A percentile compares a stretch with the other conserved stretches of the same genome.
phyloP scores from a whole-genome alignment of 1,139 yeast species.

The Blastobotrys persicus region DNA sequence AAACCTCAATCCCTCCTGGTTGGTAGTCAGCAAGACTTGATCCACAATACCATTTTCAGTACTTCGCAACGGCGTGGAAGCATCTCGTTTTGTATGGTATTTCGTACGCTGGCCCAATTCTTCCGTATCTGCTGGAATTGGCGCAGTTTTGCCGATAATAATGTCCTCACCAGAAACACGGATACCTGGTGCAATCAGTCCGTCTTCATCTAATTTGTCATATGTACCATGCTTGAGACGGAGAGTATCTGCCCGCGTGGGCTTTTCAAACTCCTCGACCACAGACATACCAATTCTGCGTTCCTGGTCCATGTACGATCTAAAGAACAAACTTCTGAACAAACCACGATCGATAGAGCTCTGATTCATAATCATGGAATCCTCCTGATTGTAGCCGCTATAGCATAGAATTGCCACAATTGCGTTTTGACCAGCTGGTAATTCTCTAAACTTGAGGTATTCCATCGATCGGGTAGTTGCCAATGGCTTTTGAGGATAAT shows the following conservation, averaged over 20 bases:
- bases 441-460: constrained; percentile 90
- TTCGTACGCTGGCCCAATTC: constrained; percentile 98
- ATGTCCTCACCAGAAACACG: constrained; percentile 99
- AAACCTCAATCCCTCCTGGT: constrained; percentile 95
- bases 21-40: constrained; percentile 93
- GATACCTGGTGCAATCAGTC: constrained; percentile 95
- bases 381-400: constrained; percentile 99
- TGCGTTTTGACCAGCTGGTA: constrained; percentile 99
- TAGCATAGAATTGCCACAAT: constrained; percentile 97
- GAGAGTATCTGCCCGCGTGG: constrained; percentile 89
- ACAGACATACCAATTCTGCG: constrained; percentile 98
- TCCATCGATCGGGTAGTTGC: constrained; percentile 99
- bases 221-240: constrained; percentile 97
- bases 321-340: constrained; percentile 90
- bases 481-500: constrained; percentile 98
- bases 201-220: constrained; percentile 97
- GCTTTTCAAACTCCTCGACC: constrained; percentile 93
- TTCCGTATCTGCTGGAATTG: constrained; percentile 96
- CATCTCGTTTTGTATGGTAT: constrained; percentile 97
- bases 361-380: constrained; percentile 99
- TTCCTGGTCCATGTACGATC: constrained; percentile 98
- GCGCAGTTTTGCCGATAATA: constrained; percentile 97
- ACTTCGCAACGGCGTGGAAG: constrained; percentile 93
- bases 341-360: constrained; percentile 95
- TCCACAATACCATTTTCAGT: constrained; percentile 99